Base-by-base conservation (phyloP, 2,329 filamentous ascomycete genomes). In the Ophiobolus disseminans region DNA sequence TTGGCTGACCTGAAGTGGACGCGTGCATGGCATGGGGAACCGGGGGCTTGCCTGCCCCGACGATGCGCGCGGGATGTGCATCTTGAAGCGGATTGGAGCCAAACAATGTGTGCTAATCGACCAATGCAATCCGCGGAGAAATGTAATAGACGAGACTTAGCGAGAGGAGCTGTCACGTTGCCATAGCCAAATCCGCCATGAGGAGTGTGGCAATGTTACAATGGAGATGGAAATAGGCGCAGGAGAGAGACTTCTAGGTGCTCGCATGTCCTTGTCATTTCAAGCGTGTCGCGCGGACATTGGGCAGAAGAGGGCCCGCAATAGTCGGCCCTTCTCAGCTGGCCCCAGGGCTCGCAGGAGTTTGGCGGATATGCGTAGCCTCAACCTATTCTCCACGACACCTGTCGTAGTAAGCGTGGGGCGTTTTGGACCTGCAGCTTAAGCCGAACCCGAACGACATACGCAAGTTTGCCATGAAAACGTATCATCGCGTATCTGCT, bases 41-140 rank as follows among this genome's bases (percentile, higher is more conserved):
- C 53, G 41, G 45, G 30, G 45, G 32, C 16, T 35, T 26, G 31
- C 41, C 16, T 32, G 30, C 30, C 30, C 30, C 13, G n/a, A 20
- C 17, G 22, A 37, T 26, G 31, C 42, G 40, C 48, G 56, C 43
- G 45, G 56, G 48, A 55, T 59, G 49, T 28, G 28, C 49, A 50
- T 40, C 38, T 49, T 31, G 25, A n/a, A 44, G 40, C 44, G 35
- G 20, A 30, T 34, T 26, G n/a, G 31, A 26, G n/a, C 6, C n/a
- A 23, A 14, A 23, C 25, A 17, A n/a, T 22, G 13, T 23, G 35
- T 23, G 35, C 11, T 26, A 22, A 32, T 37, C 32, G 25, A 35
- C 40, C 39, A 32, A 26, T 32, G 26, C 10, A 26, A 26, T 28
- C 48, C 48, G 46, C 53, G 56, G 53, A 53, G 39, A 49, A 45